Evolutionary conservation across 129 eudicot species (phyloP), one percentile per base, ranked within the genome.

Genomic region (Flaveria bidentis): DNA sequence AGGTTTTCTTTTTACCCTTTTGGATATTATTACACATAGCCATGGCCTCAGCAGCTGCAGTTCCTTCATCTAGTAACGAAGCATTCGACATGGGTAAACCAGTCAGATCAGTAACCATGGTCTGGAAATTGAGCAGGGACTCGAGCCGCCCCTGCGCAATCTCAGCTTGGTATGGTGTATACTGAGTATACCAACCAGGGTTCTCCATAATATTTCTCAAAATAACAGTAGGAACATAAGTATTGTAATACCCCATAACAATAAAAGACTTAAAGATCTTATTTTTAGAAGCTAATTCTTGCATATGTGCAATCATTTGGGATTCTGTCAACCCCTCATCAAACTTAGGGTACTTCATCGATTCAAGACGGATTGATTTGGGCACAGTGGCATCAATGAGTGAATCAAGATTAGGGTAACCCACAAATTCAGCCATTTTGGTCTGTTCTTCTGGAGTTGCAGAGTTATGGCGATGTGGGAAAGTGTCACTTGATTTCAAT

Each of bases 31-130:
- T 93, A 76, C 98, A 93, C 98, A 93, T 93, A 14, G 98, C 96
- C 98, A 93, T 93, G 10, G 98, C 98, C 80, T 93, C 98, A 0
- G 98, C 98, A 0, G 98, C 98, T 5, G 98, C 95, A 1, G 98
- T 93, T 30, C 98, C 98, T 68, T 93, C 98, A 60, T 93, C 98
- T 11, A 93, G 86, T 25, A 93, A 79, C 2, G 98, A 93, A 14
- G 98, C 97, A 75, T 93, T 93, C 5, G 98, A 90, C 98, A 93
- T 93, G 10, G 97, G 98, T 61, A 93, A 71, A 4, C 91, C 97
- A 0, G 98, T 93, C 14, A 93, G 88, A 81, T 93, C 98, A n/a
- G 98, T 83, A 49, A 93, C 85, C 88, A 93, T 64, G 49, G 98
- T 93, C 76, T 93, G 98, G 77, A 72, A 93, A 81, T 93, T 93